Evolutionary conservation across 2,329 filamentous ascomycete species (phyloP), one percentile per base, ranked within the genome.

Genomic region (Cladosporium sp.): DNA sequence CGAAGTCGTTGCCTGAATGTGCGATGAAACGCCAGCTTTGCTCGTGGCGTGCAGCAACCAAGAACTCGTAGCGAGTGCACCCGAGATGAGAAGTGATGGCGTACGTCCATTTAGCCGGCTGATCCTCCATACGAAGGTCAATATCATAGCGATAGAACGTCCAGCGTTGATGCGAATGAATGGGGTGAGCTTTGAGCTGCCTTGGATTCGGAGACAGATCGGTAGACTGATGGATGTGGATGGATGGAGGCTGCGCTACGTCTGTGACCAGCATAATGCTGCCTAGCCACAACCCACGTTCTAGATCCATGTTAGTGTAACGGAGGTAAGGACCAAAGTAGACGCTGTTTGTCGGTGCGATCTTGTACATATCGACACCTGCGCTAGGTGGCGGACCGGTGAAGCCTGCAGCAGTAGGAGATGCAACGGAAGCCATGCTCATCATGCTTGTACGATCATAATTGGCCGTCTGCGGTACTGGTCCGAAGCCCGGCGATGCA

Each of bases 11-110:
- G 3, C 92, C 92, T 11, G 91, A 96, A 63, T 95, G 93, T 9
- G 91, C 89, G 61, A 97, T 87, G 68, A 97, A 97, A 19, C 92
- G 85, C 93, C 93, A 98, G 64, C 86, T 91, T 0, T 84, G 89
- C 73, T 98, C 93, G 59, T 89, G 77, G 54, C 89, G 85, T 6
- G 92, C 92, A 16, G 93, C 93, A 14, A 98, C 88, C 16, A 96
- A 79, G 69, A 98, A 98, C 65, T 98, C 93, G 69, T 97, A 98
- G 22, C 93, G 82, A n/a, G 93, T 97, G 72, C 93, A 98, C 33
- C 93, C 93, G 16, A 97, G 77, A 65, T 97, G 91, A 1, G 93
- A 97, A 0, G 93, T 98, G 48, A 98, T 91, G 1, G 93, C 93
- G 66, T 98, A 98, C 0, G 93, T 98, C 93, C 93, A 98, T 66